Conservation (phyloP, 2,329 filamentous ascomycete genomes). For the Xylariaceae sp. region DNA sequence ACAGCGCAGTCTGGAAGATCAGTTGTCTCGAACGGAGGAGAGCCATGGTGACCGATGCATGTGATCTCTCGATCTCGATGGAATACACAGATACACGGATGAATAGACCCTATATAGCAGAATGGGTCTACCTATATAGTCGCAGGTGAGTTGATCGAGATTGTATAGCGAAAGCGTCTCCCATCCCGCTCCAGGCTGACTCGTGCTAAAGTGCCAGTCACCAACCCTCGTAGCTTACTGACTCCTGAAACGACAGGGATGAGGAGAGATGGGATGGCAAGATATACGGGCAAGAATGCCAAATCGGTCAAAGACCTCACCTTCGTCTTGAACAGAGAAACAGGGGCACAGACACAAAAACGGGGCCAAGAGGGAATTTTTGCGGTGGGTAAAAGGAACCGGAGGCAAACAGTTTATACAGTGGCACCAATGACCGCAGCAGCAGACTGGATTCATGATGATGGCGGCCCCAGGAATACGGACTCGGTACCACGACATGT, state of each 20-base stretch:
- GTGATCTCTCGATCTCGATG: neutral
- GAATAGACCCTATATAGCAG: neutral
- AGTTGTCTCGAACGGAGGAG: conserved; percentile 21
- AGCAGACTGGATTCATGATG: too few species aligned
- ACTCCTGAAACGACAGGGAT: neutral
- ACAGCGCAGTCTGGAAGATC: conserved; percentile 14
- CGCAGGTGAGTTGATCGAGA: neutral
- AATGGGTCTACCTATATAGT: neutral
- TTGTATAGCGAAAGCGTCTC: neutral
- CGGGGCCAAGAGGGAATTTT: too few species aligned
- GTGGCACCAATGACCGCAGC: too few species aligned
- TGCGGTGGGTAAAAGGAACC: too few species aligned
- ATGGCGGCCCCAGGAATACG: too few species aligned
- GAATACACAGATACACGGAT: neutral
- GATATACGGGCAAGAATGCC: neutral
- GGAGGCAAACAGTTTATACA: too few species aligned
- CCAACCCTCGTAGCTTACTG: neutral
- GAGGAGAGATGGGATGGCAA: neutral
- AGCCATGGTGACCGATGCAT: neutral
- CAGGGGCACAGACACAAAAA: too few species aligned
- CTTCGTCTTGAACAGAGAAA: too few species aligned
- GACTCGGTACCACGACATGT: too few species aligned
- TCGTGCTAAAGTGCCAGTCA: neutral
- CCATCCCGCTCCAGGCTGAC: neutral
- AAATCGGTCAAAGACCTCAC: neutral